phyloP scores from a whole-genome alignment of 306 rosid species.

The Rosa chinensis region DNA sequence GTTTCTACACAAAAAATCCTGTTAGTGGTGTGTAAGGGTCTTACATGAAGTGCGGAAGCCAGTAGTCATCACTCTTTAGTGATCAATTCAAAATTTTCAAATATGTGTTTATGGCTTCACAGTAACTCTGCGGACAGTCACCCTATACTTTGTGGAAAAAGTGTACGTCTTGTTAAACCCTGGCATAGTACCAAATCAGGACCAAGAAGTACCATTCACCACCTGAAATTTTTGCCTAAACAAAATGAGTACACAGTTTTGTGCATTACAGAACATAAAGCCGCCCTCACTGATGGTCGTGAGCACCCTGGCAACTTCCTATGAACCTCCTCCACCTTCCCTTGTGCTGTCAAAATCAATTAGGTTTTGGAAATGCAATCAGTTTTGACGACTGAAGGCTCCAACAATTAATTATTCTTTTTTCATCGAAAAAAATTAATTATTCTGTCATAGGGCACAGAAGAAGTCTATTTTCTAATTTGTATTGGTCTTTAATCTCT shows the following conservation, averaged over 20 bases:
- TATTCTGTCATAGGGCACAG: neutral
- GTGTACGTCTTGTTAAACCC: neutral
- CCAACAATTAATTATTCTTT: neutral
- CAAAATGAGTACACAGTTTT: neutral
- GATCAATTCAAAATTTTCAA: neutral
- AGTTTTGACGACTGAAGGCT: neutral
- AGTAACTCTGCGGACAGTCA: neutral
- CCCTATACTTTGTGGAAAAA: slow-evolving; percentile 3
- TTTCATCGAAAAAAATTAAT: neutral
- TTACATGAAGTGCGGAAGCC: neutral
- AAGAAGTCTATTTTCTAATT: neutral
- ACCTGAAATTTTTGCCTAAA: neutral
- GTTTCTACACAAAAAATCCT: neutral
- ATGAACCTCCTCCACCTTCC: neutral
- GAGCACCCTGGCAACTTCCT: neutral
- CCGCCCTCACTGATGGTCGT: neutral
- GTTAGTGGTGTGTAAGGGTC: neutral
- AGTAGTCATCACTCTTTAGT: neutral
- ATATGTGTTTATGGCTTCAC: neutral
- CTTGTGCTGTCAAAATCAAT: neutral
- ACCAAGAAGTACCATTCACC: neutral
- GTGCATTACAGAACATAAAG: slow-evolving; percentile 11
- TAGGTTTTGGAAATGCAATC: neutral
- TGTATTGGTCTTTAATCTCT: too few species aligned
- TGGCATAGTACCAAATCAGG: slow-evolving; percentile 3